Evolutionary conservation across 2,329 filamentous ascomycete genomes (phyloP), one percentile per base, ranked within the genome.

Genomic region (Pseudocercospora vitis): DNA sequence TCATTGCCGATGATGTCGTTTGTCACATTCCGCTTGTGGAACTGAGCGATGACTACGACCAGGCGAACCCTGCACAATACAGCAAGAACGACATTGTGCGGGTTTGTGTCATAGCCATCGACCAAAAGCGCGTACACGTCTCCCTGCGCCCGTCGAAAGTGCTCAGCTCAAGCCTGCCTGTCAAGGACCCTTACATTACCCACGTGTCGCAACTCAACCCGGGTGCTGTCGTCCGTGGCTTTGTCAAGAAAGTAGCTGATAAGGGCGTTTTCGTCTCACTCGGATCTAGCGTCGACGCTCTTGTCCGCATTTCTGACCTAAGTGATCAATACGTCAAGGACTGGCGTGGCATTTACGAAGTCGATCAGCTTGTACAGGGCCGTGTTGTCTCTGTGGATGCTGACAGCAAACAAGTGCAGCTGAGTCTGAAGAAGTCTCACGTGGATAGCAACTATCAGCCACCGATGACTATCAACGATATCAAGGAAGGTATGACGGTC

Each of bases 301-400:
- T 91, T 65, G 88, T 96, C 44, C 87, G 89, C 62, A 86, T 97
- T 49, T 83, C 87, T 7, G 91, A 97, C 69, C 79, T 99, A 11
- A 96, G 91, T 0, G 94, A 99, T 69, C 81, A 83, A 6, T 99
- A 86, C 70, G 75, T 99, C 65, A 97, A 97, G 72, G 89, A 97
- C 57, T 99, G 94, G 94, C 95, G 96, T 74, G 83, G 88, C 29
- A 78, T 86, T 39, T 96, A 92, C 74, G 85, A 94, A 65, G 76
- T 92, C 44, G 90, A 95, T 65, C 91, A 97, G 72, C 79, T 99
- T 4, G 90, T 99, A 50, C 90, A 87, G 71, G 94, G 91, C 48
- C 89, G 92, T 60, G 79, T 99, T 55, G 82, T 88, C 42, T 77
- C 84, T 2, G 81, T 91, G 21, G 88, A 96, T 63, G 65, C 78